These are phyloP conservation scores for Phytophthora vignae DNA, from an alignment of 352 stramenopile genomes.

Conservation along the genomic window DNA sequence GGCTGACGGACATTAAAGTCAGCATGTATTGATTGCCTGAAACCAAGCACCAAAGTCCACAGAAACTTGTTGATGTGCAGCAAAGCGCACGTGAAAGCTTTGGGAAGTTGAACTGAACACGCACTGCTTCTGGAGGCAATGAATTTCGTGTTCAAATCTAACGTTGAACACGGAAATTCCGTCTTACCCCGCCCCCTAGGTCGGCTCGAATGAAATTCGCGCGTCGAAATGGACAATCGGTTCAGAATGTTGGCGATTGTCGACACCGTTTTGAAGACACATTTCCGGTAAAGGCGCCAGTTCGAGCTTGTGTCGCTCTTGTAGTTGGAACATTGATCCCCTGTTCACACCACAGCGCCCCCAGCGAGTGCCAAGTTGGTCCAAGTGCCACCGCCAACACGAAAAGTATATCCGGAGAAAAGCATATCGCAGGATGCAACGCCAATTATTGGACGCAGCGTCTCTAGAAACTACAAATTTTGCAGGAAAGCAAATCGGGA, in stretches of 20 bases:
- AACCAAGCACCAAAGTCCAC: neutral
- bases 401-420: constrained; percentile 15
- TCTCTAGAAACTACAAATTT: constrained; percentile 24
- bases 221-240: constrained; percentile 26
- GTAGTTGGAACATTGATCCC: too few relatives aligned
- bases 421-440: constrained; percentile 23
- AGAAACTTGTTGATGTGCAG: neutral
- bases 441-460: constrained; percentile 21
- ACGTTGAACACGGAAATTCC: constrained; percentile 24
- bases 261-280: neutral
- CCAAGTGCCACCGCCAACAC: neutral
- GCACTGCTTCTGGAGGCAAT: neutral
- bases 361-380: neutral
- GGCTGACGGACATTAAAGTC: too few relatives aligned
- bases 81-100: neutral
- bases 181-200: constrained; percentile 3
- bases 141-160: constrained; percentile 28
- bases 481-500: constrained; percentile 20
- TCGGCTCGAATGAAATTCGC: constrained; percentile 33
- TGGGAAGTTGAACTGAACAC: constrained; percentile 20
- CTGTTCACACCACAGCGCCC: too few relatives aligned
- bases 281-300: too few relatives aligned
- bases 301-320: too few relatives aligned
- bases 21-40: neutral
- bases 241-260: neutral